A percentile compares a stretch with the other conserved stretches of the same genome.
Evolutionary conservation across 2,329 filamentous ascomycete species (phyloP).

Genomic region (Fusarium sp.): DNA sequence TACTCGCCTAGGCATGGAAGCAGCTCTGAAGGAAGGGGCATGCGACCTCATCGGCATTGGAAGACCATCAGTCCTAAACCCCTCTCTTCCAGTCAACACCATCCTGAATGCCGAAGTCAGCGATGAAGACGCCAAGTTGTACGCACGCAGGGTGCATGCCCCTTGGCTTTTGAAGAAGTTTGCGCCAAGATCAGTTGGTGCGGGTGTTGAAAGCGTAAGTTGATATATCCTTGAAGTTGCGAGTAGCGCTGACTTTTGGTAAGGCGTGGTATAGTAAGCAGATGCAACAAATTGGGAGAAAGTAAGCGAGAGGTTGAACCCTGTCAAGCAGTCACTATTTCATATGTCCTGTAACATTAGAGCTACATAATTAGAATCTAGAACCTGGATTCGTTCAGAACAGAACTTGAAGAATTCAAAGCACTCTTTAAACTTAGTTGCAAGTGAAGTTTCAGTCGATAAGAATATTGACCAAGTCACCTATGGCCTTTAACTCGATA

Average conservation of each 20-base stretch:
- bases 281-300: constrained; percentile 17
- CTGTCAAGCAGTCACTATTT: neutral
- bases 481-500: neutral
- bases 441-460: neutral
- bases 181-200: constrained; percentile 27
- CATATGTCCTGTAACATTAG: neutral
- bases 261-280: constrained; percentile 33
- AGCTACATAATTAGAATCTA: neutral
- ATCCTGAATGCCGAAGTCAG: constrained; percentile 31
- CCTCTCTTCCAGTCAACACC: constrained; percentile 48
- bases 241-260: neutral
- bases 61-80: constrained; percentile 53
- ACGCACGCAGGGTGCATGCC: constrained; percentile 9
- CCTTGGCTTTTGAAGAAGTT: constrained; percentile 33
- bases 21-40: constrained; percentile 50
- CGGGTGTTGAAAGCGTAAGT: constrained; percentile 37
- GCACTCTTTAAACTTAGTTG: neutral
- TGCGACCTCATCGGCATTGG: constrained; percentile 58
- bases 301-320: neutral
- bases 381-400: neutral
- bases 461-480: neutral
- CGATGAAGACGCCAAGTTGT: constrained; percentile 25
- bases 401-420: neutral
- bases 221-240: fast-evolving
- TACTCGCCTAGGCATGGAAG: constrained; percentile 56